Evolutionary conservation across 2,329 filamentous ascomycete species (phyloP).

Genomic region (Nemania serpens): DNA sequence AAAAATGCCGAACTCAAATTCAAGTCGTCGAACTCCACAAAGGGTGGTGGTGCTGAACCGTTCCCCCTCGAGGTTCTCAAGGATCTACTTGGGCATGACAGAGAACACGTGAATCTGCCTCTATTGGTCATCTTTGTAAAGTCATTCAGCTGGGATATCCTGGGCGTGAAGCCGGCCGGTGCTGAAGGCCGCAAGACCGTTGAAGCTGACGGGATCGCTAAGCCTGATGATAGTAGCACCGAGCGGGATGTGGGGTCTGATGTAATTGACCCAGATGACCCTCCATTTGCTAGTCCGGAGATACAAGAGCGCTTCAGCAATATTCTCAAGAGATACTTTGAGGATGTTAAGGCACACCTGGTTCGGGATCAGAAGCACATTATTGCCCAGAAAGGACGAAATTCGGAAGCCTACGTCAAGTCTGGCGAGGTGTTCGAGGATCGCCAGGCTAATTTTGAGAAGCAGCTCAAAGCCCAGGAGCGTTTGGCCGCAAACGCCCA

Average conservation of each 20-base stretch:
- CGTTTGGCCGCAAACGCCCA: conserved; percentile 90
- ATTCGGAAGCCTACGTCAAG: conserved; percentile 97
- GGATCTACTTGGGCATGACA: conserved; percentile 90
- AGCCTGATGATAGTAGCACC: conserved; percentile 48
- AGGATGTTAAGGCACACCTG: conserved; percentile 88
- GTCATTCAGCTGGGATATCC: conserved; percentile 91
- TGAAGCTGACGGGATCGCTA: conserved; percentile 76
- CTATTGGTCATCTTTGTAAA: conserved; percentile 95
- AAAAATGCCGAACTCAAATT: conserved; percentile 67
- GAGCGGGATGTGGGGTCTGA: conserved; percentile 57
- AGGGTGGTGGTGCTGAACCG: conserved; percentile 76
- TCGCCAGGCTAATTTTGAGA: conserved; percentile 93
- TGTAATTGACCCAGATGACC: conserved; percentile 60
- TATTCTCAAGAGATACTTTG: conserved; percentile 84
- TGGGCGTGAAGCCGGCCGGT: conserved; percentile 75
- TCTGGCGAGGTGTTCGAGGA: conserved; percentile 98
- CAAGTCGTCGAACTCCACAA: conserved; percentile 58
- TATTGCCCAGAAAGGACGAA: conserved; percentile 83
- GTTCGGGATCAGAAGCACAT: conserved; percentile 91
- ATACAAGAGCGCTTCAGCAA: conserved; percentile 85
- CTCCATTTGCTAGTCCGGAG: conserved; percentile 75
- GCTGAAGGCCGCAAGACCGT: conserved; percentile 83
- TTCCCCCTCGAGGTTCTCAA: conserved; percentile 98
- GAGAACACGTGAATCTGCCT: conserved; percentile 88
- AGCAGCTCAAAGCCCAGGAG: conserved; percentile 88